Conservation (phyloP, 1,284 basidiomycete genomes). For the Exobasidium cylindrosporum region DNA sequence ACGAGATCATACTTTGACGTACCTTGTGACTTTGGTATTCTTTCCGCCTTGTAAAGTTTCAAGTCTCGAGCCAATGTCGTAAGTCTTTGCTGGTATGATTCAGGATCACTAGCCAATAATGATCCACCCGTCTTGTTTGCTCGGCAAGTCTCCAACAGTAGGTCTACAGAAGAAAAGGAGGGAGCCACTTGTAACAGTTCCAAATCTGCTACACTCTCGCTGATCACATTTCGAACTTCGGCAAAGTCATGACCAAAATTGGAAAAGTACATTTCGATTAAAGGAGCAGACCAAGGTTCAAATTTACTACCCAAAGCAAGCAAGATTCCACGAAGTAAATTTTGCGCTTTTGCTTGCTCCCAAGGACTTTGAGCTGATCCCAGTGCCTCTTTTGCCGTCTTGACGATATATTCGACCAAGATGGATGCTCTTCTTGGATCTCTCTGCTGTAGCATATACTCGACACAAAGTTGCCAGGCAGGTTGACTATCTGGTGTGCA, state of each 20-base stretch:
- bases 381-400: conserved; percentile 30
- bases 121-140: conserved; percentile 59
- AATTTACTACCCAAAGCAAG: conserved; percentile 36
- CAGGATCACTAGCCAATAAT: conserved; percentile 57
- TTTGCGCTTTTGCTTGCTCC: conserved; percentile 59
- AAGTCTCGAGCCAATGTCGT: conserved; percentile 56
- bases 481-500: conserved; percentile 58
- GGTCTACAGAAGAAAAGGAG: conserved; percentile 66
- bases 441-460: conserved; percentile 66
- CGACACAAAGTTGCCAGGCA: conserved; percentile 57
- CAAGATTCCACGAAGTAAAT: conserved; percentile 56
- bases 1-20: conserved; percentile 49
- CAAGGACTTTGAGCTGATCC: conserved; percentile 35
- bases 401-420: conserved; percentile 65
- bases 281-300: conserved; percentile 31
- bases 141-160: conserved; percentile 67
- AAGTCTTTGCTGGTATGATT: conserved; percentile 58
- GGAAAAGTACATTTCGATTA: conserved; percentile 43
- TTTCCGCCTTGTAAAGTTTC: conserved; percentile 43
- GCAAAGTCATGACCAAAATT: conserved; percentile 52
- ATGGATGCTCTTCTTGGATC: conserved; percentile 81
- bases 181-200: conserved; percentile 63
- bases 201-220: conserved; percentile 55
- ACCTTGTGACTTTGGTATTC: conserved; percentile 56
- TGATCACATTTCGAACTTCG: conserved; percentile 56